Evolutionary conservation across 2,329 filamentous ascomycete genomes (phyloP).

Genomic region (Penicillium sp.): DNA sequence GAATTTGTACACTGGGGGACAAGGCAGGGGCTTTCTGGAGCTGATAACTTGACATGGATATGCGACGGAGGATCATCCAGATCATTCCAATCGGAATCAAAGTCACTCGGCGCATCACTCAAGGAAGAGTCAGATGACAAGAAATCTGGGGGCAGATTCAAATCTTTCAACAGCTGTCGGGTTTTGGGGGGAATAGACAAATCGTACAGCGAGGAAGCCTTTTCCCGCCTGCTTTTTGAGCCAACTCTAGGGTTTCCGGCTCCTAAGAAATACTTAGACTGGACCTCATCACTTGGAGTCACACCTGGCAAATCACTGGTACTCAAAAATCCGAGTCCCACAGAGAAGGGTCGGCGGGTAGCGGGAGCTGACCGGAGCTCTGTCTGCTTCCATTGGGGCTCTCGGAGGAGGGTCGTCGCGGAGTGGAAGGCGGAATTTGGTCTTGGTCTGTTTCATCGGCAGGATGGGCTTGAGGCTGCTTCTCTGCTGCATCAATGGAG

Average conservation of each 20-base stretch:
- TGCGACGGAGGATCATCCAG: background rate
- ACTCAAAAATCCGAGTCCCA: slow-evolving; percentile 30
- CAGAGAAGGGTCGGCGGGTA: slow-evolving; percentile 11
- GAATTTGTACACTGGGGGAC: background rate
- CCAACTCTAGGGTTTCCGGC: background rate
- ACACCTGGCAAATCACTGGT: slow-evolving; percentile 34
- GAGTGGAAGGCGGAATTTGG: background rate
- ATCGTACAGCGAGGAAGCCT: background rate
- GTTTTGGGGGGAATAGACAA: slow-evolving; percentile 11
- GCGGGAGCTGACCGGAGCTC: background rate
- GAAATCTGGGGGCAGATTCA: slow-evolving; percentile 13
- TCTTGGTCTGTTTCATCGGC: background rate
- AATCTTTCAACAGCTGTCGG: slow-evolving; percentile 10
- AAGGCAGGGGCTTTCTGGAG: background rate
- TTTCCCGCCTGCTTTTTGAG: background rate
- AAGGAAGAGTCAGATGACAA: slow-evolving; percentile 29
- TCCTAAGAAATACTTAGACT: slow-evolving; percentile 29
- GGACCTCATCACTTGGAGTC: slow-evolving; percentile 34
- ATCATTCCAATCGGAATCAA: slow-evolving; percentile 10
- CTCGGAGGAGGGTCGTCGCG: background rate
- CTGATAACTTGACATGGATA: background rate
- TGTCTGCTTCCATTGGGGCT: background rate
- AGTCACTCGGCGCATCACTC: slow-evolving; percentile 30
- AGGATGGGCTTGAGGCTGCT: too few relatives aligned
- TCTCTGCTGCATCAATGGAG: background rate